Evolutionary conservation across 257 asterid genomes (phyloP).

Genomic region (Scutellaria barbata): DNA sequence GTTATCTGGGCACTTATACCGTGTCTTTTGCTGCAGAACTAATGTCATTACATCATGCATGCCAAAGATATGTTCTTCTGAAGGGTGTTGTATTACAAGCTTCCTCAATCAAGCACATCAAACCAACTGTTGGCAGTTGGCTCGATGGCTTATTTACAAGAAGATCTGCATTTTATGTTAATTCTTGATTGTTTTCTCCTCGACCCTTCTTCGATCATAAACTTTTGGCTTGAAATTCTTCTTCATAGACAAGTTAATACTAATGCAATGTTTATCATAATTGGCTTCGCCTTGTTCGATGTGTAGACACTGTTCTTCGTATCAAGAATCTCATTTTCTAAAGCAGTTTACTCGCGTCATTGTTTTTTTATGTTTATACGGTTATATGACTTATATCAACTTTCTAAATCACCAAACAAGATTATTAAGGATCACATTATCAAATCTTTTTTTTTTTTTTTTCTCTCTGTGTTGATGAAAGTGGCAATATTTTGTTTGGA

Average conservation of each 20-base stretch:
- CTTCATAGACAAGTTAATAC: neutral
- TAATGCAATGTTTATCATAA: neutral
- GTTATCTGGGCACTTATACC: neutral
- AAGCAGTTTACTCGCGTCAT: neutral
- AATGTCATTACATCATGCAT: constrained; percentile 23
- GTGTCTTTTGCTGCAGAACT: constrained; percentile 33
- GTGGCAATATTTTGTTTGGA: neutral
- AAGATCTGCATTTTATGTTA: constrained; percentile 7
- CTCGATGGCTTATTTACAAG: neutral
- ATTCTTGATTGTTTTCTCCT: neutral
- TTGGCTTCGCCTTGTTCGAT: neutral
- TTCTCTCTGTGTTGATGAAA: neutral
- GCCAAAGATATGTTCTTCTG: constrained; percentile 23
- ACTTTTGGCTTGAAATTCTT: constrained; percentile 14
- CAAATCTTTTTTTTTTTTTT: neutral
- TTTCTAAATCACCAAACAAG: too few species aligned
- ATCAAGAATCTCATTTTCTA: neutral
- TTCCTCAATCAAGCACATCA: constrained; percentile 22
- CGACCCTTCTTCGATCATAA: neutral
- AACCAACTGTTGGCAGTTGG: constrained; percentile 8
- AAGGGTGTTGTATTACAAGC: constrained; percentile 21
- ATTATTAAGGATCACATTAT: neutral
- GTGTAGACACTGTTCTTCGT: neutral
- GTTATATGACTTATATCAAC: too few species aligned
- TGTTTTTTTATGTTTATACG: too few species aligned